These are phyloP conservation scores for Filobasidium floriforme DNA, from an alignment of 768 basidiomycete genomes.

Conservation along the genomic window DNA sequence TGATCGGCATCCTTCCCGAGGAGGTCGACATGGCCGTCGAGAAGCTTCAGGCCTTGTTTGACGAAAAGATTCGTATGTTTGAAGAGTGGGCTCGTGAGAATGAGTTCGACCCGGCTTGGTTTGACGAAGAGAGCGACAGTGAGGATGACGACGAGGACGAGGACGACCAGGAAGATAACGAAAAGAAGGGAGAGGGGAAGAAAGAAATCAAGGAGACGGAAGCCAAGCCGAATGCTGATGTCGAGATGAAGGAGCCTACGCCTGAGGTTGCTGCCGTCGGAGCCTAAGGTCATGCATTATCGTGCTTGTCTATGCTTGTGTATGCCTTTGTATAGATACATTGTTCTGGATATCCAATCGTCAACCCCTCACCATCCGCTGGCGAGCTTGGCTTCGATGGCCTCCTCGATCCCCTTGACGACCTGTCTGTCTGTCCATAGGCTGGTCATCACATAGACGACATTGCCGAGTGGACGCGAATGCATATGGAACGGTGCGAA, in stretches of 20 bases:
- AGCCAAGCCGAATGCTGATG: neutral
- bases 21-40: constrained; percentile 9
- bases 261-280: neutral
- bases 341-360: neutral
- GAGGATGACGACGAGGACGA: constrained; percentile 14
- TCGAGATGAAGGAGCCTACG: neutral
- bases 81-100: constrained; percentile 11
- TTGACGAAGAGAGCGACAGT: neutral
- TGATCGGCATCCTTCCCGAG: constrained; percentile 8
- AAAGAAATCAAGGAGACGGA: neutral
- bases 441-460: constrained; percentile 44
- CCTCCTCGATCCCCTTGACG: constrained; percentile 47
- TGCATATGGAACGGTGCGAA: constrained; percentile 63
- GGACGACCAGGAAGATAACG: constrained; percentile 20
- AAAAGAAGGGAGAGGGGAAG: constrained; percentile 8
- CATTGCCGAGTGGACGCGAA: constrained; percentile 76
- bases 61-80: constrained; percentile 10
- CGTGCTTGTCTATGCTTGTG: neutral
- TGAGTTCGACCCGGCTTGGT: constrained; percentile 1
- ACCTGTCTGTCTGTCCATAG: constrained; percentile 36
- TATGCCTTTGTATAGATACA: neutral
- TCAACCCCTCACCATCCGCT: constrained; percentile 10
- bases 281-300: neutral
- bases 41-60: constrained; percentile 13
- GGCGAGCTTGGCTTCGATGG: constrained; percentile 31